A percentile compares a stretch with the other conserved stretches of the same genome.
These are phyloP conservation scores for Heliocybe sulcata DNA, from an alignment of 1,284 basidiomycete species.

Conservation along the genomic window DNA sequence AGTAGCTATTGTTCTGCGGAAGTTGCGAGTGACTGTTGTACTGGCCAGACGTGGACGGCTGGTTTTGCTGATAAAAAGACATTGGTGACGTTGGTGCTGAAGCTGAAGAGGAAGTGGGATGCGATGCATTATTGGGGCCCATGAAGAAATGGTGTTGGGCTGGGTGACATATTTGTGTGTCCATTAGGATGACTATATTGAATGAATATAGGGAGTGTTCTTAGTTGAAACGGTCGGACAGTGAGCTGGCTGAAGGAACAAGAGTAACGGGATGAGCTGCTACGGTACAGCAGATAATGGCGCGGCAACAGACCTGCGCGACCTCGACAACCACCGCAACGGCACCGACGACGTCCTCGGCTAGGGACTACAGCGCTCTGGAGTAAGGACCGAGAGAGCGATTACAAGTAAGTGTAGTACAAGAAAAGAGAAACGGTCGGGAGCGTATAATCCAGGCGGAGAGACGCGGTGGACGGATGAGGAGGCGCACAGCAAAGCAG, in stretches of 20 bases:
- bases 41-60: neutral
- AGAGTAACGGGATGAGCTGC: neutral
- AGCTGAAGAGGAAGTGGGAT: neutral
- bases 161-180: slow-evolving; percentile 1
- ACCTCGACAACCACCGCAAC: neutral
- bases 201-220: neutral
- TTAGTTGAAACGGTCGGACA: neutral
- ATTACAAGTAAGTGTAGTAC: slow-evolving; percentile 2
- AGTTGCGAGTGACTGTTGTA: neutral
- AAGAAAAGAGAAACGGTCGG: slow-evolving; percentile 2
- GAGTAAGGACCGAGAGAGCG: neutral
- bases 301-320: neutral
- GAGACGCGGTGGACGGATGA: neutral
- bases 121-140: neutral
- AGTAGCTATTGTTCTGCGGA: neutral
- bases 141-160: neutral
- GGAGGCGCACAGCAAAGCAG: slow-evolving; percentile 2
- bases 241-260: neutral
- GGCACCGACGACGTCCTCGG: neutral
- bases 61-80: neutral
- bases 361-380: neutral
- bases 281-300: neutral
- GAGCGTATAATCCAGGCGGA: slow-evolving; percentile 1
- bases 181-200: neutral
- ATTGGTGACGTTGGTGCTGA: neutral